Percentiles rank a stretch among this genome's conserved stretches.
These are phyloP conservation scores for Sphagnum contortum DNA, from an alignment of 225 moss, liverwort and hornwort species.

Conservation along the genomic window DNA sequence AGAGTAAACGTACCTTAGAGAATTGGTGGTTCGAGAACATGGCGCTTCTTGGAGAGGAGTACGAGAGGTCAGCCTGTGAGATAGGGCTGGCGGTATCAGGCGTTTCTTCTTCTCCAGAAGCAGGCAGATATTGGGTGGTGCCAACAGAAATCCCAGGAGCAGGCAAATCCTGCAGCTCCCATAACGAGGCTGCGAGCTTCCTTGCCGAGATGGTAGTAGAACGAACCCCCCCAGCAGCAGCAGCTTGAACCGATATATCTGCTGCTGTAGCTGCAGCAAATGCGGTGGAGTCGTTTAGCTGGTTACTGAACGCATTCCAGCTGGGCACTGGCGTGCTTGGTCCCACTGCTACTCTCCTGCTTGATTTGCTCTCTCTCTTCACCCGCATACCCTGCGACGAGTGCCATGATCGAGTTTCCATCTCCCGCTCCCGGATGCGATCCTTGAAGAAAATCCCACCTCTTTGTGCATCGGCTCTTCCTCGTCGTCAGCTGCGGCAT, in stretches of 20 bases:
- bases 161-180: conserved; percentile 95
- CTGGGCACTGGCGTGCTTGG: conserved; percentile 95
- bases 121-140: conserved; percentile 15
- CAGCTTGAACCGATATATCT: background rate
- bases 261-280: conserved; percentile 54
- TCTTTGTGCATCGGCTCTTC: no score
- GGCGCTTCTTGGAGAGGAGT: conserved; percentile 48
- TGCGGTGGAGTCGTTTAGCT: conserved; percentile 90
- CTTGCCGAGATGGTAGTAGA: conserved; percentile 72
- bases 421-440: conserved; percentile 14
- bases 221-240: conserved; percentile 56
- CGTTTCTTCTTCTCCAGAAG: conserved; percentile 38
- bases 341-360: conserved; percentile 46
- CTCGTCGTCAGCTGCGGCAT: no score
- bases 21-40: conserved; percentile 30
- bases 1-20: conserved; percentile 25
- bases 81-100: conserved; percentile 70
- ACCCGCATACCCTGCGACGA: conserved; percentile 64
- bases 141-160: no score
- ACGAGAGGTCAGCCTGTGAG: conserved; percentile 44
- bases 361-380: conserved; percentile 60
- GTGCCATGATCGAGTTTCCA: conserved; percentile 37
- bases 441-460: no score
- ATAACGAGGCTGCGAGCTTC: conserved; percentile 85
- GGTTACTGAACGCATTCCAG: conserved; percentile 88